Percentiles rank a stretch among this genome's conserved stretches.
Evolutionary conservation across 495 filamentous ascomycete species (phyloP).

Genomic region (Aspergillus wentii): DNA sequence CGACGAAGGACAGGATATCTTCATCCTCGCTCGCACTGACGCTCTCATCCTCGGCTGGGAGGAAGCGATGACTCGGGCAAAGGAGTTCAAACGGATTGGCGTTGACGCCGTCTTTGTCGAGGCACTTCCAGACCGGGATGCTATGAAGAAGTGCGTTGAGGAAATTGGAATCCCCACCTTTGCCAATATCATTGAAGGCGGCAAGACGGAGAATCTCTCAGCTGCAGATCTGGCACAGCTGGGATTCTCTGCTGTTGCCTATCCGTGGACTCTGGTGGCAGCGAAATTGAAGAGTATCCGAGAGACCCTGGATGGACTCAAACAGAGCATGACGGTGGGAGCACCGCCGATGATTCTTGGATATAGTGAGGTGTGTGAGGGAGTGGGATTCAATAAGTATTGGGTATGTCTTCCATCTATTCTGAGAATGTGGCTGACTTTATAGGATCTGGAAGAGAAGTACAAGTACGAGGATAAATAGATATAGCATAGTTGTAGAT

Average conservation of each 20-base stretch:
- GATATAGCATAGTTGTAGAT: no score
- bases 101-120: constrained; percentile 38
- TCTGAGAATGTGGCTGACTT: no score
- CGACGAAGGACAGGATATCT: no score
- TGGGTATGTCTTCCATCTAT: constrained; percentile 23
- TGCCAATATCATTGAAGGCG: constrained; percentile 42
- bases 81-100: constrained; percentile 32
- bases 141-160: constrained; percentile 28
- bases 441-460: no score
- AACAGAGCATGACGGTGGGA: constrained; percentile 23
- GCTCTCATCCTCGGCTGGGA: constrained; percentile 32
- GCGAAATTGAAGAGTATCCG: constrained; percentile 35
- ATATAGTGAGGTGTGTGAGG: constrained; percentile 33
- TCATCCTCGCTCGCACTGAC: constrained; percentile 38
- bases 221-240: constrained; percentile 31
- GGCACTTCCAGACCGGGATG: constrained; percentile 31
- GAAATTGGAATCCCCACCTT: constrained; percentile 32
- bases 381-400: constrained; percentile 37
- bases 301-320: constrained; percentile 31
- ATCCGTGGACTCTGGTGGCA: constrained; percentile 38
- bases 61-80: constrained; percentile 28
- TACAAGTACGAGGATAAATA: no score
- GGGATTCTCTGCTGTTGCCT: constrained; percentile 34
- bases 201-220: constrained; percentile 36
- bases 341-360: constrained; percentile 28